These are phyloP conservation scores for Colletotrichum tropicicola DNA, from an alignment of 2,329 filamentous ascomycete genomes.

Conservation along the genomic window DNA sequence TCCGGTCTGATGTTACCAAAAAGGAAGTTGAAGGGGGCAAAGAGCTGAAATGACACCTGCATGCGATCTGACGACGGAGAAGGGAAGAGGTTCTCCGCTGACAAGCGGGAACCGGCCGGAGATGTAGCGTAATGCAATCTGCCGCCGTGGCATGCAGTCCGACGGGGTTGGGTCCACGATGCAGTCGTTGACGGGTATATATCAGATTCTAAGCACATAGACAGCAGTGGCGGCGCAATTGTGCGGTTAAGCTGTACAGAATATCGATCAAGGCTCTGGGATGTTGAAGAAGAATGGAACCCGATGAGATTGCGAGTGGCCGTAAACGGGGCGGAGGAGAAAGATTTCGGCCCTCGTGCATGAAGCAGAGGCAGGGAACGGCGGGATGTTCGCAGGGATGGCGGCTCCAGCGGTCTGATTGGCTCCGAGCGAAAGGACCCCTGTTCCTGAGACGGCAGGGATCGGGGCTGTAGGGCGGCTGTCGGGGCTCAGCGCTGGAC, in stretches of 20 bases:
- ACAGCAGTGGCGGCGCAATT: background rate
- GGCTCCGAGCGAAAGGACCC: background rate
- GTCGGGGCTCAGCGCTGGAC: conserved; percentile 11
- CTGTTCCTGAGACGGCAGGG: conserved; percentile 25
- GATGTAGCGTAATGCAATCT: background rate
- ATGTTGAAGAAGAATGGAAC: conserved; percentile 14
- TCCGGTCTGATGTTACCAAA: background rate
- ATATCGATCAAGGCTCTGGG: background rate
- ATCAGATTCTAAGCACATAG: too few relatives aligned
- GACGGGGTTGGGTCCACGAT: background rate
- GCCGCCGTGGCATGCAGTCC: background rate
- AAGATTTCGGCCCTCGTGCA: conserved; percentile 22
- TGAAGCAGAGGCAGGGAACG: conserved; percentile 25
- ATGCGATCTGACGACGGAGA: background rate
- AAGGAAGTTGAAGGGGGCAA: background rate
- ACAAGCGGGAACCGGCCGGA: background rate
- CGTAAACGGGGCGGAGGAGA: conserved; percentile 11
- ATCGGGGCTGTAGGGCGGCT: conserved; percentile 15
- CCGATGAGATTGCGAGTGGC: conserved; percentile 11
- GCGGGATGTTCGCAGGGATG: conserved; percentile 28
- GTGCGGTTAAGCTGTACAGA: background rate
- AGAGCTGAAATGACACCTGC: background rate
- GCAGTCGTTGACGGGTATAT: too few relatives aligned
- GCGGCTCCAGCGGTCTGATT: conserved; percentile 5
- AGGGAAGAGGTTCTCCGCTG: background rate